Base-by-base conservation (phyloP, 73 alveolate genomes). In the Tetrahymena elliotti region DNA sequence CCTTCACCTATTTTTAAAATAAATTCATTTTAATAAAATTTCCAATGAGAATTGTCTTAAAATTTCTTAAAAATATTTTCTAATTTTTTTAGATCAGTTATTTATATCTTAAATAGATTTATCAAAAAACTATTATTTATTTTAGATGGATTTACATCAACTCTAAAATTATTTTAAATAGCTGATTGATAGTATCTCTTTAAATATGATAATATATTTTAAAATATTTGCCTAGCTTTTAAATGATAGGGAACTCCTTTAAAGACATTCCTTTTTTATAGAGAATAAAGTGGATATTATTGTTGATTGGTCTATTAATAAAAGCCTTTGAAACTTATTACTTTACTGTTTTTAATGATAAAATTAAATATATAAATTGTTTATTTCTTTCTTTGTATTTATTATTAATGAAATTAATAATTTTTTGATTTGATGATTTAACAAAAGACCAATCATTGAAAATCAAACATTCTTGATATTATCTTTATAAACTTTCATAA, bases 1-100 rank as follows among this genome's bases (percentile, higher is more conserved):
- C 99, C 99, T 40, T 96, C 95, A 38, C 99, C 99, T 94, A 97
- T 68, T 95, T 96, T 96, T 35, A 93, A 93, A 94, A 97, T 47
- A 54, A 97, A 95, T 95, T 95, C 97, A 94, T 94, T 96, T 93
- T 96, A 97, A 84, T 95, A 94, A 88, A 95, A 38, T 34, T 83
- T 83, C 18, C 13, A 52, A 52, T 18, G 83, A 52, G 22, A 52
- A 52, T 52, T n/a, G n/a, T n/a, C n/a, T n/a, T n/a, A n/a, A n/a
- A n/a, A n/a, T n/a, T n/a, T n/a, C n/a, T n/a, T n/a, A n/a, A n/a
- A n/a, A n/a, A n/a, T n/a, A n/a, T n/a, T n/a, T n/a, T n/a, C n/a
- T n/a, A n/a, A n/a, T n/a, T n/a, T n/a, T n/a, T n/a, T n/a, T n/a
- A n/a, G n/a, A n/a, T n/a, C n/a, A n/a, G n/a, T n/a, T n/a, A n/a